Base-by-base conservation (phyloP, 1,284 basidiomycete species). In the Mycocalia duriaeana region DNA sequence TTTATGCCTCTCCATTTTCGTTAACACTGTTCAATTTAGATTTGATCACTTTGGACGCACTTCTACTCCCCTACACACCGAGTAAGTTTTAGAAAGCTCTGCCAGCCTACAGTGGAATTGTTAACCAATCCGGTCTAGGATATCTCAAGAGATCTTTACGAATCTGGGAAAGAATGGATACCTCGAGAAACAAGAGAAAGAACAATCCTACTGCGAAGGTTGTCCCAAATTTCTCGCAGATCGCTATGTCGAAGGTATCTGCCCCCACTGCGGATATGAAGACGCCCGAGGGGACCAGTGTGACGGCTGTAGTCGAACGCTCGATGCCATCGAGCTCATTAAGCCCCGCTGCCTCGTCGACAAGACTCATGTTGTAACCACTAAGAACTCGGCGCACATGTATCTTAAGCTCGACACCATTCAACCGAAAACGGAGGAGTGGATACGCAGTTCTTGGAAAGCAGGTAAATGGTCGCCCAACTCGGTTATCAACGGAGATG, bases 211-310 rank as follows among this genome's bases (percentile, higher is more conserved):
- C 63, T 97, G 94, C 62, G 88, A 93, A 69, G 85, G 87, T 31
- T 94, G 93, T 64, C 71, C 83, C 56, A 90, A 93, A 82, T 97
- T 96, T 72, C 70, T 97, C 34, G 94, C 94, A 14, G 94, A 97
- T 70, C 88, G 94, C 47, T 97, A 90, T 67, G 93, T 97, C 0
- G 94, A 96, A 66, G 94, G 94, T 11, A 91, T 80, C 41, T 97
- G 94, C 65, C 94, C 94, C 2, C 78, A 94, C 66, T 97, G 94
- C 64, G 78, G 78, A 46, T 91, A 85, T 53, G 85, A 92, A 52
- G 95, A 98, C 57, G 96, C 95, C 31, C 89, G 96, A 40, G 96
- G 96, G 8, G 96, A 99, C 67, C 96, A 99, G 75, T 99, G 96
- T 68, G 96, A 99, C 67, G 79, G 85, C 50, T 99, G 96, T 63